A percentile compares a stretch with the other conserved stretches of the same genome.
These are phyloP conservation scores for Neonectria magnoliae DNA, from an alignment of 2,329 filamentous ascomycete species.

Conservation along the genomic window DNA sequence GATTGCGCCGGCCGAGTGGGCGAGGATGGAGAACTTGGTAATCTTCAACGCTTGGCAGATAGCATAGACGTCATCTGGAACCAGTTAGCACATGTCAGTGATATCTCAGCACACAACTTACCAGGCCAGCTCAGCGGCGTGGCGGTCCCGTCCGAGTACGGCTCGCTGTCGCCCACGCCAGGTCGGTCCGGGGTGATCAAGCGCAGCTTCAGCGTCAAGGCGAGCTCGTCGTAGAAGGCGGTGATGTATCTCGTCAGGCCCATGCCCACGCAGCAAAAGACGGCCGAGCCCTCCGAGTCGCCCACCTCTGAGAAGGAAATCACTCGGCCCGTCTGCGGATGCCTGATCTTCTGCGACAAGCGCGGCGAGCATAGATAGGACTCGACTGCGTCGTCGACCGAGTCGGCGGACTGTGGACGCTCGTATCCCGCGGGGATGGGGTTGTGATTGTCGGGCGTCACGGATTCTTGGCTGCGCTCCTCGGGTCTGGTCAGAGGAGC, in stretches of 20 bases:
- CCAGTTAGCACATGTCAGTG: conserved; percentile 39
- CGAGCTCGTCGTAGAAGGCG: conserved; percentile 96
- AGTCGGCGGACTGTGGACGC: conserved; percentile 81
- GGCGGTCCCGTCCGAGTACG: conserved; percentile 81
- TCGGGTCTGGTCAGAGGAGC: conserved; percentile 55
- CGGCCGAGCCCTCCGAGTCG: conserved; percentile 87
- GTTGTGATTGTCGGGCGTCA: conserved; percentile 43
- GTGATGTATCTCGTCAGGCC: conserved; percentile 95
- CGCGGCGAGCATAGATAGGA: conserved; percentile 85
- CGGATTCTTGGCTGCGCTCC: conserved; percentile 44
- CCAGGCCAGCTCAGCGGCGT: conserved; percentile 95
- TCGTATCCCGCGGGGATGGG: conserved; percentile 67
- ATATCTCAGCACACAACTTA: conserved; percentile 56
- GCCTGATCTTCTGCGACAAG: conserved; percentile 86
- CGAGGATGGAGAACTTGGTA: conserved; percentile 94
- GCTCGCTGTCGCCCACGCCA: conserved; percentile 90
- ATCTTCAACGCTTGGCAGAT: conserved; percentile 94
- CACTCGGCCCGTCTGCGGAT: conserved; percentile 84
- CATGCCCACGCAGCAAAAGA: conserved; percentile 98
- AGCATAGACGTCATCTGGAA: conserved; percentile 81
- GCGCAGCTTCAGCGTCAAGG: conserved; percentile 84
- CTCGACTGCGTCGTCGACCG: conserved; percentile 87
- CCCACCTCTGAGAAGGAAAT: conserved; percentile 98
- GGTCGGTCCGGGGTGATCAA: conserved; percentile 95
- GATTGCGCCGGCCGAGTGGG: conserved; percentile 97